Percentiles rank a stretch among this genome's conserved stretches.
phyloP scores from a whole-genome alignment of 1,139 yeast species.

The Geotrichum fermentans region DNA sequence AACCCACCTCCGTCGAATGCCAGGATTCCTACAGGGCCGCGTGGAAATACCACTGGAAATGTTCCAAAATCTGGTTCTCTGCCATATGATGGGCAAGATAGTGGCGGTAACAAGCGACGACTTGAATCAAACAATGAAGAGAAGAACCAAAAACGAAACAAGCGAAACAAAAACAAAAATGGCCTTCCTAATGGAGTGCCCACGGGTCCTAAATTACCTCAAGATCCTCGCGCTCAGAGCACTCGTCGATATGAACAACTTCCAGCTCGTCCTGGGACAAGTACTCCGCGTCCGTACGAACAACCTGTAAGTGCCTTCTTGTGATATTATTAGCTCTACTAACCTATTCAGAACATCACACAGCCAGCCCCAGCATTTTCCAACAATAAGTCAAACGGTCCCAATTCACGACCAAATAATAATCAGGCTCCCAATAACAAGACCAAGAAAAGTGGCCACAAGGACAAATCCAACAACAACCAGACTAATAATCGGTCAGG shows the following conservation, averaged over 20 bases:
- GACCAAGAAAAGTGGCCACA: too few species aligned
- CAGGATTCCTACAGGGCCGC: not conserved
- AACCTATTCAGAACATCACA: too few species aligned
- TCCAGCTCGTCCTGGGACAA: too few species aligned
- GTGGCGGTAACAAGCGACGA: not conserved
- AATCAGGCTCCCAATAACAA: too few species aligned
- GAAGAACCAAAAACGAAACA: not conserved
- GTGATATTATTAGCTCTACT: too few species aligned
- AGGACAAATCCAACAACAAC: too few species aligned
- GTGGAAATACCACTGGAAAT: not conserved
- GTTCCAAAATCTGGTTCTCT: not conserved
- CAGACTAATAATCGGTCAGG: too few species aligned
- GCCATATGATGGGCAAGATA: not conserved
- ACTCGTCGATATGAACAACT: not conserved
- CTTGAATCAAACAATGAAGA: not conserved
- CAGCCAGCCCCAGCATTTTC: too few species aligned
- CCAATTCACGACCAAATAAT: too few species aligned
- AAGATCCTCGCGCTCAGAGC: not conserved
- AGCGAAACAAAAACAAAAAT: not conserved
- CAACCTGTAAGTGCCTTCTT: too few species aligned
- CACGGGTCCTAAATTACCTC: not conserved
- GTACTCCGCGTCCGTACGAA: too few species aligned
- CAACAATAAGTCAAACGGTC: too few species aligned
- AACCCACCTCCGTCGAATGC: slow-evolving; percentile 3
- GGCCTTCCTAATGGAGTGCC: not conserved